phyloP scores from a whole-genome alignment of 176 grass and related monocot genomes.

The Secale cereale region DNA sequence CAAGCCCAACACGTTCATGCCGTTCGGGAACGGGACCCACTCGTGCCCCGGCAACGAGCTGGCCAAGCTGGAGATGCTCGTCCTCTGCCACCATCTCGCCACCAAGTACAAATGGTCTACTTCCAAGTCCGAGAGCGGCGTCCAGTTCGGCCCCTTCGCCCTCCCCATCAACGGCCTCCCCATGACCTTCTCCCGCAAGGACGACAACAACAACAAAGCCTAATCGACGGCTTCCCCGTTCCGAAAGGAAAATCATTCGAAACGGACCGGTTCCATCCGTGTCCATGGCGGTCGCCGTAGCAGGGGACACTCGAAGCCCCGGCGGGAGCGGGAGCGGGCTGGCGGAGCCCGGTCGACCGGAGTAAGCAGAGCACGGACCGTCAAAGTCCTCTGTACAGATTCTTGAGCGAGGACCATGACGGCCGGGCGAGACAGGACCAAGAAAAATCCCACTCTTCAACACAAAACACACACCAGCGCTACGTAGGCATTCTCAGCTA shows the following conservation, averaged over 20 bases:
- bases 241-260: not conserved
- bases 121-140: conserved; percentile 72
- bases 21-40: conserved; percentile 95
- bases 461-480: not conserved
- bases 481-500: conserved; percentile 16
- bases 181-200: conserved; percentile 74
- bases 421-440: conserved; percentile 7
- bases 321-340: conserved; percentile 10
- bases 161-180: conserved; percentile 80
- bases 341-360: not conserved
- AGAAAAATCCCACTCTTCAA: not conserved
- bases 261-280: not conserved
- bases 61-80: conserved; percentile 97
- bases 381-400: conserved; percentile 44
- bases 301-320: conserved; percentile 27
- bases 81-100: conserved; percentile 91
- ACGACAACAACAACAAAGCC: not conserved
- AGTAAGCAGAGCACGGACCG: not conserved
- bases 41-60: conserved; percentile 99
- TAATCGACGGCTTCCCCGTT: not conserved
- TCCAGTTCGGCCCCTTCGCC: conserved; percentile 86
- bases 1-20: conserved; percentile 96
- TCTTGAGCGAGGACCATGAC: conserved; percentile 31
- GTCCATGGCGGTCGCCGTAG: conserved; percentile 40
- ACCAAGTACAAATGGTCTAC: conserved; percentile 89